Evolutionary conservation across 2,329 filamentous ascomycete species (phyloP).

Genomic region (Rosellinia necatrix): DNA sequence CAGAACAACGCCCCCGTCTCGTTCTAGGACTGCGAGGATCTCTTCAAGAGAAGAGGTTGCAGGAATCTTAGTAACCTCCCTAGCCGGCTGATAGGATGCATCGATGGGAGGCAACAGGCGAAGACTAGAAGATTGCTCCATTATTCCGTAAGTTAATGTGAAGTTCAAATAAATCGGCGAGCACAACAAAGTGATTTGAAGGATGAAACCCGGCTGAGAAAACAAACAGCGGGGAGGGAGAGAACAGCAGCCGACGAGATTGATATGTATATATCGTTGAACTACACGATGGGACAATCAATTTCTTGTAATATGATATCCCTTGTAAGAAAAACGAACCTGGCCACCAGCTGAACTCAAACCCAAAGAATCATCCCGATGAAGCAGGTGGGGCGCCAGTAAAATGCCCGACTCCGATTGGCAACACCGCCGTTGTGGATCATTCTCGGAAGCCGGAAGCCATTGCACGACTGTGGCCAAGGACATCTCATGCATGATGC

Average conservation of each 20-base stretch:
- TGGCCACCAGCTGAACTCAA: too few relatives aligned
- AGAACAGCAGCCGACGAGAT: background rate
- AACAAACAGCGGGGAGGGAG: background rate
- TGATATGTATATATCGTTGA: background rate
- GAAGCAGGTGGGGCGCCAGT: too few relatives aligned
- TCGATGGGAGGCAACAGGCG: conserved; percentile 10
- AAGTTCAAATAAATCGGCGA: background rate
- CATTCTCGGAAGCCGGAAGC: too few relatives aligned
- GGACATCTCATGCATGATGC: too few relatives aligned
- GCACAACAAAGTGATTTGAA: background rate
- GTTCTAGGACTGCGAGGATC: conserved; percentile 6
- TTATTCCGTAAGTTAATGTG: background rate
- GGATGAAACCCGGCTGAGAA: background rate
- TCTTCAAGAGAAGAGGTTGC: conserved; percentile 4
- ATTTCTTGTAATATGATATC: too few relatives aligned
- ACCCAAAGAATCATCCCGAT: too few relatives aligned
- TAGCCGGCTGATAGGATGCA: conserved; percentile 7
- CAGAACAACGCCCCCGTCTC: conserved; percentile 9
- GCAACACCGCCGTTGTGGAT: too few relatives aligned
- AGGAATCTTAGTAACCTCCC: background rate
- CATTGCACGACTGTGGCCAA: too few relatives aligned
- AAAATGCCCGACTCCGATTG: too few relatives aligned
- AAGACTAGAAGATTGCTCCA: background rate
- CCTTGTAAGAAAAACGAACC: too few relatives aligned
- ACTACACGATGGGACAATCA: background rate